phyloP scores from a whole-genome alignment of 768 basidiomycete species.

The Agrocybe pediades region DNA sequence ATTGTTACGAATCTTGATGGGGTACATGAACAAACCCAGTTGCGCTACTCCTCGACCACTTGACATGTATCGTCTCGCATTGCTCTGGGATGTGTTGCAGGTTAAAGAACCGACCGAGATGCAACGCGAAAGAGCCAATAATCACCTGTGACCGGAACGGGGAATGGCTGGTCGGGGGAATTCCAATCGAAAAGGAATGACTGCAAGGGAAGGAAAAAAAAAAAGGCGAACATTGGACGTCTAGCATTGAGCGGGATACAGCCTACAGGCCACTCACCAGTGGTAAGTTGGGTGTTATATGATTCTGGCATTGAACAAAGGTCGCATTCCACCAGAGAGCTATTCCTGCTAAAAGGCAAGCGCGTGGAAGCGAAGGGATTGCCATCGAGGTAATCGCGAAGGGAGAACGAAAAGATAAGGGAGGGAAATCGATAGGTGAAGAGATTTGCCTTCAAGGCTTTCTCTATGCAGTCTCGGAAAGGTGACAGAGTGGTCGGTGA shows the following conservation, averaged over 20 bases:
- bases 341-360: not conserved
- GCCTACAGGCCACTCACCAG: conserved; percentile 24
- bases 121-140: not conserved
- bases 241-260: not conserved
- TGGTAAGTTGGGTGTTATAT: conserved; percentile 25
- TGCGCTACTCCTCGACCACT: conserved; percentile 39
- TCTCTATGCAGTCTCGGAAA: not conserved
- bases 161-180: conserved; percentile 31
- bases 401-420: not conserved
- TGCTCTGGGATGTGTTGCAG: conserved; percentile 32
- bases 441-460: not conserved
- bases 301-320: conserved; percentile 9
- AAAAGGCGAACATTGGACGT: not conserved
- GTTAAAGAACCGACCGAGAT: not conserved
- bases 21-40: conserved; percentile 40
- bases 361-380: not conserved
- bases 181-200: conserved; percentile 49
- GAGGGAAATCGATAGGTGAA: not conserved
- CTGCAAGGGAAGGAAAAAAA: too few species aligned
- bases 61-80: conserved; percentile 44
- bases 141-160: conserved; percentile 42
- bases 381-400: not conserved
- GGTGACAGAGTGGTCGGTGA: not conserved
- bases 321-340: not conserved
- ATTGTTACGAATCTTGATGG: too few species aligned